Percentiles rank a stretch among this genome's conserved stretches.
These are phyloP conservation scores for Camellia lanceoleosa DNA, from an alignment of 148 eudicot species.

Conservation along the genomic window DNA sequence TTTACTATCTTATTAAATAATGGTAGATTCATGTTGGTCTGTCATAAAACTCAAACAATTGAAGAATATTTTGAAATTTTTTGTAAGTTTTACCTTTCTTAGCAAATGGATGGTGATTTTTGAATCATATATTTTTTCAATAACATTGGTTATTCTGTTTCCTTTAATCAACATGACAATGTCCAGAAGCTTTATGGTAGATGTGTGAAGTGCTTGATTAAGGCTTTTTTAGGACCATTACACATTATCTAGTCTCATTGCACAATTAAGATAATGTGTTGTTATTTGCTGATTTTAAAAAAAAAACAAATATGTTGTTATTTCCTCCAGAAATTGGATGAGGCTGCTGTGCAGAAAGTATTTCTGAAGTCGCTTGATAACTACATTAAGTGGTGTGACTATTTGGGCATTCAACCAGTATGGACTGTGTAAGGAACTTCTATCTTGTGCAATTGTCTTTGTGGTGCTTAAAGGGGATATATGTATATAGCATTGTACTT, in stretches of 20 bases:
- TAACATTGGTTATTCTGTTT: not conserved
- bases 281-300: constrained; percentile 15
- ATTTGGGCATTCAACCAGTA: constrained; percentile 72
- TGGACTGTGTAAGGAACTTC: constrained; percentile 77
- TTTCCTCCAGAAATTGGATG: constrained; percentile 81
- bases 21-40: not conserved
- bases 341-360: constrained; percentile 83
- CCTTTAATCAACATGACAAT: not conserved
- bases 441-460: constrained; percentile 6
- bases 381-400: constrained; percentile 89
- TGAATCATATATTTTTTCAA: not conserved
- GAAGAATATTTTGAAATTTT: not conserved
- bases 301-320: not conserved
- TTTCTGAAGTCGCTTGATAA: constrained; percentile 87
- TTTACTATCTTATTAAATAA: not conserved
- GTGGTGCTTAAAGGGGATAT: not conserved
- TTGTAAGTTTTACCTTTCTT: not conserved
- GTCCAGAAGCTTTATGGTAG: constrained; percentile 1
- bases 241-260: not conserved
- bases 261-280: not conserved
- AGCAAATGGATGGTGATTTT: not conserved
- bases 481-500: not conserved
- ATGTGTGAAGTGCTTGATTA: not conserved
- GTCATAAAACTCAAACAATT: not conserved
- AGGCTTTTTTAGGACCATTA: not conserved